phyloP scores from a whole-genome alignment of 495 filamentous ascomycete species.

The Cercophora sp. region DNA sequence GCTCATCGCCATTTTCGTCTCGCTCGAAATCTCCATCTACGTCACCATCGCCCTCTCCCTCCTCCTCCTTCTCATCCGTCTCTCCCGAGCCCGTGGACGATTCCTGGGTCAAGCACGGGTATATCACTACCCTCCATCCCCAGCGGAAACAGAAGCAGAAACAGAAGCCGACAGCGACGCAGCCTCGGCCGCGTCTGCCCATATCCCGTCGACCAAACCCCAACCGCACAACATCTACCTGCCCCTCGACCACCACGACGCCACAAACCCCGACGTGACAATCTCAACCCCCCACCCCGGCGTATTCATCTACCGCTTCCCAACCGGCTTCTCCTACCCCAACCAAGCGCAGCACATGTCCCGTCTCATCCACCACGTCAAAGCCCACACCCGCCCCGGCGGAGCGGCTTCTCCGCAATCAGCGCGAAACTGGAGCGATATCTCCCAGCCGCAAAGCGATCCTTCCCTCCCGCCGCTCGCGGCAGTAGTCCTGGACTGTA shows the following conservation, averaged over 20 bases:
- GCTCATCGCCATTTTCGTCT: conserved; percentile 30
- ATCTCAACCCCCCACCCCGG: conserved; percentile 30
- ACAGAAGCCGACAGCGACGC: not conserved
- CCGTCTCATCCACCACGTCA: conserved; percentile 23
- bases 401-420: conserved; percentile 14
- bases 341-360: conserved; percentile 31
- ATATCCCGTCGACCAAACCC: conserved; percentile 12
- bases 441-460: not conserved
- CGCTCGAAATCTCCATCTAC: conserved; percentile 34
- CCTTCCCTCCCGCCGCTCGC: conserved; percentile 25
- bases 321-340: conserved; percentile 31
- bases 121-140: too few relatives aligned
- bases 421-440: not conserved
- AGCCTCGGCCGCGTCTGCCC: too few relatives aligned
- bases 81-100: conserved; percentile 25
- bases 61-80: conserved; percentile 30
- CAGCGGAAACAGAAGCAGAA: not conserved
- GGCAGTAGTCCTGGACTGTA: conserved; percentile 32
- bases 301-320: conserved; percentile 31
- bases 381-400: conserved; percentile 19
- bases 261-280: conserved; percentile 26
- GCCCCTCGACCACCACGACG: conserved; percentile 23
- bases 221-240: conserved; percentile 25
- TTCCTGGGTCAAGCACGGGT: conserved; percentile 23
- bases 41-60: conserved; percentile 29